Evolutionary conservation across 225 moss, liverwort and hornwort species (phyloP).

Genomic region (Sphagnum tenellum): DNA sequence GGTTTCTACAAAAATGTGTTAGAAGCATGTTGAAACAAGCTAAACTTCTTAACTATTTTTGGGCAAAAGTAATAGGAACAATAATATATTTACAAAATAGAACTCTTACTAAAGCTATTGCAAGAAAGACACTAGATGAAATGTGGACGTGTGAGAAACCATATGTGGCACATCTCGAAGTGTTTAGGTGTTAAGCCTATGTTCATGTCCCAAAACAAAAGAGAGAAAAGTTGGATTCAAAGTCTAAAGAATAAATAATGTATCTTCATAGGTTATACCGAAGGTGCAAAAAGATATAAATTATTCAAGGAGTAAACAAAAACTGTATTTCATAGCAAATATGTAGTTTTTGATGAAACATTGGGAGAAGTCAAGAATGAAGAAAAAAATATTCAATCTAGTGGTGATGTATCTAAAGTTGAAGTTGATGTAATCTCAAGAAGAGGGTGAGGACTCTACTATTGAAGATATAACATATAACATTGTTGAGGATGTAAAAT

Average conservation of each 20-base stretch:
- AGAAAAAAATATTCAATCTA: neutral
- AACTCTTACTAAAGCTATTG: neutral
- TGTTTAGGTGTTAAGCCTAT: slow-evolving; percentile 2
- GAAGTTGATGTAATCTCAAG: neutral
- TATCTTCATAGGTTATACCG: neutral
- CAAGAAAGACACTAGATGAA: neutral
- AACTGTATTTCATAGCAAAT: neutral
- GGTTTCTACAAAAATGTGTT: neutral
- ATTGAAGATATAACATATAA: too few relatives aligned
- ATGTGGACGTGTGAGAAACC: neutral
- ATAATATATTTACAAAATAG: neutral
- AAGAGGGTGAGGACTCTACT: too few relatives aligned
- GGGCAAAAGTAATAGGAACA: neutral
- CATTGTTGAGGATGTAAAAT: too few relatives aligned
- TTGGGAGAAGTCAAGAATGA: neutral
- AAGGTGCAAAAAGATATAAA: neutral
- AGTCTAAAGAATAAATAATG: neutral
- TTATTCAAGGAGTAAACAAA: neutral
- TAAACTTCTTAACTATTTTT: neutral
- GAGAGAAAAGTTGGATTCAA: neutral
- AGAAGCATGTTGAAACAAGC: neutral
- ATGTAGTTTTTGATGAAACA: neutral
- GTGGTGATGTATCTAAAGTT: too few relatives aligned
- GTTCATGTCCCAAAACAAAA: neutral
- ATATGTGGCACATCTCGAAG: neutral